These are phyloP conservation scores for Cryphonectria carpinicola DNA, from an alignment of 2,329 filamentous ascomycete species.

Conservation along the genomic window DNA sequence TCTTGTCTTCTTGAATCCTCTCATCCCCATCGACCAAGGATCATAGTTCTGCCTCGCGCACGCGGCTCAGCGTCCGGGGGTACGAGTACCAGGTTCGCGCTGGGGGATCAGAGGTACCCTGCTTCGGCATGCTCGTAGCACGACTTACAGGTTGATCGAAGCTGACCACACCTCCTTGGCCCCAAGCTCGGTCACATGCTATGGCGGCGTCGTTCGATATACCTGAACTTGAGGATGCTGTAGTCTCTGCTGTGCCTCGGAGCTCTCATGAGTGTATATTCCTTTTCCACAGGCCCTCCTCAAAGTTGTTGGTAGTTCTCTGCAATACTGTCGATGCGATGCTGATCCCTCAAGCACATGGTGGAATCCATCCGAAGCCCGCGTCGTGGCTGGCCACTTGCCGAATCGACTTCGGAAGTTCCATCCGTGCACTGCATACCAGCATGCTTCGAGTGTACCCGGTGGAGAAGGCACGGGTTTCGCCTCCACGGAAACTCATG, in stretches of 20 bases:
- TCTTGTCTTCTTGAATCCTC: neutral
- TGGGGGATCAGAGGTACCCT: neutral
- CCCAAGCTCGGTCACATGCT: neutral
- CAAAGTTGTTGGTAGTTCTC: neutral
- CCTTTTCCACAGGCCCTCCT: neutral
- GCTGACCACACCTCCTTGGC: neutral
- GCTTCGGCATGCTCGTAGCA: neutral
- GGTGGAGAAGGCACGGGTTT: neutral
- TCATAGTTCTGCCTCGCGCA: neutral
- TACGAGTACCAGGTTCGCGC: neutral
- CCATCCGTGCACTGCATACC: slow-evolving; percentile 4
- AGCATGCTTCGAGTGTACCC: neutral
- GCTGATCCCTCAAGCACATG: neutral
- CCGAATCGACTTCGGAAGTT: slow-evolving; percentile 15
- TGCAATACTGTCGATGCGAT: neutral
- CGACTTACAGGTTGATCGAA: neutral
- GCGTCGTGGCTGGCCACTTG: neutral
- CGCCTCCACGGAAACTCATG: neutral
- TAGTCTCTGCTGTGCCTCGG: neutral
- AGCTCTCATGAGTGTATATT: neutral
- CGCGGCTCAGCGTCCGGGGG: neutral
- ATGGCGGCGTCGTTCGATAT: neutral
- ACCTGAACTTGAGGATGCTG: neutral
- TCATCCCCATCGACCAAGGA: neutral
- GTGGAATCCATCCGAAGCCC: neutral